phyloP scores from a whole-genome alignment of 352 stramenopile genomes.

The Phytopythium vexans region DNA sequence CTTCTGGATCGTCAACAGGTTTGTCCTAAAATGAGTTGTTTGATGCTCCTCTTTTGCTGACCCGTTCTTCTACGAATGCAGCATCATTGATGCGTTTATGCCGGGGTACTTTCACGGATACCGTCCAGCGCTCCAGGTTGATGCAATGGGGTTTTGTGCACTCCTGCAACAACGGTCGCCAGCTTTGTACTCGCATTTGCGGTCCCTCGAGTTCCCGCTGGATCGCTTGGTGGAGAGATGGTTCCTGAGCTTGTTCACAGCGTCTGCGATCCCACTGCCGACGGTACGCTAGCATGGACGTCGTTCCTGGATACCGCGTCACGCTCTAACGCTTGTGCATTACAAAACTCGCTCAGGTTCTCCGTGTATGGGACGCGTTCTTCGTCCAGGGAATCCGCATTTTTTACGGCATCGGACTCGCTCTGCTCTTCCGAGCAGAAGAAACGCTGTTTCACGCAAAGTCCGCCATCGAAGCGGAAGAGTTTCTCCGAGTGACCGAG shows the following conservation, averaged over 20 bases:
- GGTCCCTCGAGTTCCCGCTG: slow-evolving; percentile 49
- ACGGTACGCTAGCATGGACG: slow-evolving; percentile 30
- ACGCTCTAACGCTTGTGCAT: too few relatives aligned
- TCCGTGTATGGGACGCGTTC: slow-evolving; percentile 78
- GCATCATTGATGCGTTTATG: slow-evolving; percentile 62
- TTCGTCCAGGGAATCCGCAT: slow-evolving; percentile 69
- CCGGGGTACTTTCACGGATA: slow-evolving; percentile 80
- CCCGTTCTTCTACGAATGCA: slow-evolving; percentile 9
- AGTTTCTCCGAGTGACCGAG: slow-evolving; percentile 50
- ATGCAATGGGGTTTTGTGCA: slow-evolving; percentile 49
- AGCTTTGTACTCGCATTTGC: slow-evolving; percentile 50
- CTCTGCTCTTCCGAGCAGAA: slow-evolving; percentile 63
- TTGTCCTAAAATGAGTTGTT: not conserved
- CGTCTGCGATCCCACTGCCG: slow-evolving; percentile 55
- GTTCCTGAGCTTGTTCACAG: slow-evolving; percentile 78
- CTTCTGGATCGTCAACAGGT: slow-evolving; percentile 86
- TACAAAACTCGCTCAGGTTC: slow-evolving; percentile 20
- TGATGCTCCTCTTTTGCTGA: not conserved
- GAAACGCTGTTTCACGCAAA: slow-evolving; percentile 67
- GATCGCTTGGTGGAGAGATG: slow-evolving; percentile 57
- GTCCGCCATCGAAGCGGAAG: slow-evolving; percentile 39
- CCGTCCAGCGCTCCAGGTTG: slow-evolving; percentile 64
- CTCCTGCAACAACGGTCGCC: slow-evolving; percentile 53
- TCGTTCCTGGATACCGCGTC: not conserved
- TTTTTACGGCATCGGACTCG: slow-evolving; percentile 67